Evolutionary conservation across 2,329 filamentous ascomycete genomes (phyloP), one percentile per base, ranked within the genome.

Genomic region (Hortaea sp.): DNA sequence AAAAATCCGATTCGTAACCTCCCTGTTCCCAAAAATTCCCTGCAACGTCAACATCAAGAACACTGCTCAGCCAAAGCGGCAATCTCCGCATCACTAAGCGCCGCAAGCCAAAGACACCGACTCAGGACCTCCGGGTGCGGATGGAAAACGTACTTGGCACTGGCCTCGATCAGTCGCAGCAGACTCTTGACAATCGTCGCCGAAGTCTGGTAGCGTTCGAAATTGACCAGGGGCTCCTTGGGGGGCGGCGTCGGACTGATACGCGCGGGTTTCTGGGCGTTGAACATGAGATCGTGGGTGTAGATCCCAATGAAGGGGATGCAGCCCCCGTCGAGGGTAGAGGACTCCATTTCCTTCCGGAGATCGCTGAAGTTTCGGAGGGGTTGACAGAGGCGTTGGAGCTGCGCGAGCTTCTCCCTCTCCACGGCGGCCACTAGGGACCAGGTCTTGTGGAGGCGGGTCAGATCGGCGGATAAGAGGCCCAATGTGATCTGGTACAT

Each of bases 261-360:
- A 62, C 85, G 82, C 1, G 82, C 81, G 1, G 86, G 84, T 51
- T 87, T 79, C 62, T 90, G 84, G 1, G 82, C 80, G 58, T 89
- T 90, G 70, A 85, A 87, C 39, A 89, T 78, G 37, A 92, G 72
- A 60, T 92, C 86, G 58, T 89, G 85, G 1, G 85, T 90, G 64
- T 92, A 92, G 46, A 82, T 69, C 20, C 78, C 86, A 41, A 92
- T 84, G 61, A 92, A 90, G 0, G 86, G 86, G 50, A 92, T 89
- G 57, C 86, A 90, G 1, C 84, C 85, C 34, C 75, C 73, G 45
- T 86, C 81, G 1, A 77, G 77, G 45, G 49, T 54, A 30, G 55
- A 53, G 4, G 58, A 53, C 63, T 92, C 86, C 86, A 90, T 92
- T 66, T 90, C 86, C 0, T 80, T 76, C 38, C 86, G 77, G 11